Evolutionary conservation across 2,329 filamentous ascomycete genomes (phyloP), one percentile per base, ranked within the genome.

Genomic region (Trichoderma aggressivum): DNA sequence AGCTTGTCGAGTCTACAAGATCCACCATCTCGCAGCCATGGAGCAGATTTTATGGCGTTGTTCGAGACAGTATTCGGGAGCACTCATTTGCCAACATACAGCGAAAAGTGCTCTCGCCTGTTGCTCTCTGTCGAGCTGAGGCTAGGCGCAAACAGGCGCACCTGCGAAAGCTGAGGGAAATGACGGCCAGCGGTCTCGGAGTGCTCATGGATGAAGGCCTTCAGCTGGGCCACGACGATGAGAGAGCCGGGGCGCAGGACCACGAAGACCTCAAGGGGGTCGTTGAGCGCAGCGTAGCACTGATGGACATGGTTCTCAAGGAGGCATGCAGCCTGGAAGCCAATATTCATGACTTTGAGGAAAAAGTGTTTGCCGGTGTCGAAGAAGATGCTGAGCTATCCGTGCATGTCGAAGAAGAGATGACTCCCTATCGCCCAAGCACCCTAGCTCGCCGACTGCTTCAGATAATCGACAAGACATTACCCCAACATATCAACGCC

Each of bases 121-220:
- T 98, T 72, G 91, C 93, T 3, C 83, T 92, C 47, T 90, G 91
- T 72, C 88, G 93, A 18, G 86, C 90, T 2, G 91, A 97, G 78
- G 93, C 93, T 11, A 87, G 91, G 60, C 85, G 84, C 72, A 98
- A 97, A 80, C 91, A 92, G 77, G 86, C 87, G 3, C 87, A 87
- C 24, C 85, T 98, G 63, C 91, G 88, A 77, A 89, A 89, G 75
- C 84, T 97, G 74, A 88, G 92, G 60, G 88, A 94, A 77, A 89
- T 95, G 80, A 94, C 93, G 70, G 93, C 95, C 2, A 94, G 93
- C 76, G 93, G 93, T 1, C 85, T 98, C 5, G 96, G 96, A 18
- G 89, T 98, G 5, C 84, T 99, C 30, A 90, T 98, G 75, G 93
- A 95, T 70, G 94, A 97, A 78, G 94, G 93, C 3, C 83, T 98